These are phyloP conservation scores for Acacia concinna DNA, from an alignment of 331 rosid genomes.

Conservation along the genomic window DNA sequence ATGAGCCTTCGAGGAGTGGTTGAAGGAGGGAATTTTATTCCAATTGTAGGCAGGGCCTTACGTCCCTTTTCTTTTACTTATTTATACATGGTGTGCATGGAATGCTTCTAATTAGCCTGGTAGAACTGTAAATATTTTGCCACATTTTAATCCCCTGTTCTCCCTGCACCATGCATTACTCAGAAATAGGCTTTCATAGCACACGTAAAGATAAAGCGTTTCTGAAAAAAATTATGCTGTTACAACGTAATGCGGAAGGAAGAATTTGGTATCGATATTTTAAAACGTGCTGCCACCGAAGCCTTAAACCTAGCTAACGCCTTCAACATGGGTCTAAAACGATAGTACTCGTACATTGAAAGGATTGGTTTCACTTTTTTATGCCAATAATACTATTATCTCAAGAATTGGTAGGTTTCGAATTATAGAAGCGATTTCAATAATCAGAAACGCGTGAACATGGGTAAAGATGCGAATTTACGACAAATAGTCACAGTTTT, in stretches of 20 bases:
- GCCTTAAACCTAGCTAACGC: neutral
- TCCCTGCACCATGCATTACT: neutral
- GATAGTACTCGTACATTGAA: neutral
- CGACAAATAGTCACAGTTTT: neutral
- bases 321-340: neutral
- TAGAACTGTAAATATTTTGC: neutral
- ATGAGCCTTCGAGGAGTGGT: constrained; percentile 1
- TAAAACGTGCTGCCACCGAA: neutral
- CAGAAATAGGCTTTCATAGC: neutral
- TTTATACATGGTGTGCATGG: neutral
- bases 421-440: neutral
- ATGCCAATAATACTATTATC: neutral
- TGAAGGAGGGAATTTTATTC: constrained; percentile 22
- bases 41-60: neutral
- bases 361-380: neutral
- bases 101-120: neutral
- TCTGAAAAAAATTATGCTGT: neutral
- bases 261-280: neutral
- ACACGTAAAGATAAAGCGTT: neutral
- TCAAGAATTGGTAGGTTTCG: neutral
- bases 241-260: neutral
- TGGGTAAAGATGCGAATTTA: neutral
- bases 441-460: neutral
- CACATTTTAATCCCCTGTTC: neutral
- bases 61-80: too few species aligned